phyloP scores from a whole-genome alignment of 805 yeast species.

The Suhomyces pyralidae region DNA sequence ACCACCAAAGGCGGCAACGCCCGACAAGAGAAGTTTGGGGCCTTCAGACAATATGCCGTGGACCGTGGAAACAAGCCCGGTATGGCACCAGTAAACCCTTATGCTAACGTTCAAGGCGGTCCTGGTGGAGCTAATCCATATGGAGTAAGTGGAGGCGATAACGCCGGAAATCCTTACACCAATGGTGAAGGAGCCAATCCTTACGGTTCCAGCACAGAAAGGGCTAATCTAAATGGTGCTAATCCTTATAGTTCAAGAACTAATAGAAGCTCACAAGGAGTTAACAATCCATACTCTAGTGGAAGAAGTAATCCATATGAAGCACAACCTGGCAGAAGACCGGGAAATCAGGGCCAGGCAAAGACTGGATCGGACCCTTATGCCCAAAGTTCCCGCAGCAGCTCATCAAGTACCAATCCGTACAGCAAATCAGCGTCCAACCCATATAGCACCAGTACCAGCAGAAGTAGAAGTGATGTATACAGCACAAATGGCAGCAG shows the following conservation, averaged over 20 bases:
- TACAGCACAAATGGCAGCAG: not conserved
- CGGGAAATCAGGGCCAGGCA: not conserved
- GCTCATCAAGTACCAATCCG: not conserved
- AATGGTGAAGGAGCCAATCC: conserved; percentile 2
- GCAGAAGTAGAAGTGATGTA: not conserved
- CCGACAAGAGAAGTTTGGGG: conserved; percentile 49
- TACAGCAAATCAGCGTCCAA: not conserved
- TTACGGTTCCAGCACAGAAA: conserved; percentile 3
- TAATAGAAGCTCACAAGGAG: conserved; percentile 9
- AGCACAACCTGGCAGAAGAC: not conserved
- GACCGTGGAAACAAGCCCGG: conserved; percentile 38
- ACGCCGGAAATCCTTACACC: conserved; percentile 5
- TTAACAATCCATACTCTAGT: not conserved
- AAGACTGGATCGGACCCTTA: not conserved
- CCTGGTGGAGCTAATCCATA: conserved; percentile 6
- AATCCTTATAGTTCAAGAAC: not conserved
- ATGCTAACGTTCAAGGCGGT: conserved; percentile 25
- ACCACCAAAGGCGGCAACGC: conserved; percentile 30
- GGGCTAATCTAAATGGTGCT: conserved; percentile 1
- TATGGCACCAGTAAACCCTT: conserved; percentile 41
- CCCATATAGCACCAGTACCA: not conserved
- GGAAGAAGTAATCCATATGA: conserved; percentile 1
- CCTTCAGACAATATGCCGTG: conserved; percentile 48
- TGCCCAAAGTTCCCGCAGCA: not conserved
- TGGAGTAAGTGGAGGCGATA: not conserved